These are phyloP conservation scores for Pezicula radicicola DNA, from an alignment of 2,329 filamentous ascomycete species.

Conservation along the genomic window DNA sequence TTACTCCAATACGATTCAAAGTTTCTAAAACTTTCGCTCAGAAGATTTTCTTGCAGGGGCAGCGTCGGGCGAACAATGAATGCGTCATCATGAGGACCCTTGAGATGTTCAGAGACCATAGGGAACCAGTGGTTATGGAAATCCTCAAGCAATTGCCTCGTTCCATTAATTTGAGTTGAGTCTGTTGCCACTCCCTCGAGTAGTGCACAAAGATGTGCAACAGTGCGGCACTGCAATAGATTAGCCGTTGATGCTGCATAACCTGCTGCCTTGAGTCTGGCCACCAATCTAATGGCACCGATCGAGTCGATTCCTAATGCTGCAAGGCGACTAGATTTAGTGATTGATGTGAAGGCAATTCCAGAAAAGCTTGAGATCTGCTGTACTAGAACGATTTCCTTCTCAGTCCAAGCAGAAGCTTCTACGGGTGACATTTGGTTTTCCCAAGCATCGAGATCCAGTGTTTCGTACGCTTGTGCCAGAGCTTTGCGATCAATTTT, in stretches of 20 bases:
- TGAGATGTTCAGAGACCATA: neutral
- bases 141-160: neutral
- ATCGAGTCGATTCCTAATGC: neutral
- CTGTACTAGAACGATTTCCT: neutral
- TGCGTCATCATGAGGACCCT: neutral
- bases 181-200: conserved; percentile 7
- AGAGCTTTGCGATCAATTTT: conserved; percentile 20
- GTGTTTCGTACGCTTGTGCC: neutral
- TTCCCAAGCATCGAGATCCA: neutral
- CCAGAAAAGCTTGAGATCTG: neutral
- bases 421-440: neutral
- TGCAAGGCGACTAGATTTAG: neutral
- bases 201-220: neutral
- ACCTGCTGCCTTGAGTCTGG: neutral
- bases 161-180: neutral
- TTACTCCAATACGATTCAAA: conserved; percentile 33
- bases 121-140: neutral
- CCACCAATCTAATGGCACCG: neutral
- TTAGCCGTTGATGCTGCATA: neutral
- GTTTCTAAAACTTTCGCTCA: conserved; percentile 30
- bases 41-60: conserved; percentile 29
- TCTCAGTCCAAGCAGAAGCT: neutral
- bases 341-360: neutral
- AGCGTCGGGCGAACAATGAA: conserved; percentile 17
- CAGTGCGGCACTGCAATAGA: neutral